Conservation (phyloP, 1,284 basidiomycete species). For the Neonothopanus nambi region DNA sequence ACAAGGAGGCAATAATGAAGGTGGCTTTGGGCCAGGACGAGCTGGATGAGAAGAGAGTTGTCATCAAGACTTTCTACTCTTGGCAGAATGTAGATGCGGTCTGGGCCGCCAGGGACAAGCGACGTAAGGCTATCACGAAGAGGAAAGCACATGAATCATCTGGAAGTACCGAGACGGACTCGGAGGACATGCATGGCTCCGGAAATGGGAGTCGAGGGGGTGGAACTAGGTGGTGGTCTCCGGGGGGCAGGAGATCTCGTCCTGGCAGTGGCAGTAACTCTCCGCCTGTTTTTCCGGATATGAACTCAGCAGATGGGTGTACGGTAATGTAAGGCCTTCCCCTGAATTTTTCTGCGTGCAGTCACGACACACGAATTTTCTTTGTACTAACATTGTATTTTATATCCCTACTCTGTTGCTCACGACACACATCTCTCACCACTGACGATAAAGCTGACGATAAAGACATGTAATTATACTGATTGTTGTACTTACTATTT, state of each 20-base stretch:
- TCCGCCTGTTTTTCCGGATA: constrained; percentile 10
- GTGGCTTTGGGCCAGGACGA: constrained; percentile 60
- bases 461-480: too few relatives aligned
- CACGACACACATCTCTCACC: not conserved
- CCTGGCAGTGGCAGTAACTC: constrained; percentile 28
- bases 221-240: constrained; percentile 46
- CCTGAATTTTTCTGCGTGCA: not conserved
- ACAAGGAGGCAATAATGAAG: constrained; percentile 16
- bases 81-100: constrained; percentile 85
- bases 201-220: constrained; percentile 20
- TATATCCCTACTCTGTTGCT: not conserved
- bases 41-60: constrained; percentile 69
- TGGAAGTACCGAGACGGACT: constrained; percentile 24
- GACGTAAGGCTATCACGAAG: constrained; percentile 44
- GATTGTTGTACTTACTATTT: too few relatives aligned
- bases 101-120: constrained; percentile 60
- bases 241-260: constrained; percentile 39
- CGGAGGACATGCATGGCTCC: constrained; percentile 24
- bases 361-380: not conserved
- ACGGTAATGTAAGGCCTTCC: constrained; percentile 20
- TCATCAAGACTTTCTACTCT: constrained; percentile 83
- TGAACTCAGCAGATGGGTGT: constrained; percentile 21
- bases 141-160: constrained; percentile 41
- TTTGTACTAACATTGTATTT: not conserved
- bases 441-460: too few relatives aligned